These are phyloP conservation scores for Penicillium canariense DNA, from an alignment of 495 filamentous ascomycete genomes.

Conservation along the genomic window DNA sequence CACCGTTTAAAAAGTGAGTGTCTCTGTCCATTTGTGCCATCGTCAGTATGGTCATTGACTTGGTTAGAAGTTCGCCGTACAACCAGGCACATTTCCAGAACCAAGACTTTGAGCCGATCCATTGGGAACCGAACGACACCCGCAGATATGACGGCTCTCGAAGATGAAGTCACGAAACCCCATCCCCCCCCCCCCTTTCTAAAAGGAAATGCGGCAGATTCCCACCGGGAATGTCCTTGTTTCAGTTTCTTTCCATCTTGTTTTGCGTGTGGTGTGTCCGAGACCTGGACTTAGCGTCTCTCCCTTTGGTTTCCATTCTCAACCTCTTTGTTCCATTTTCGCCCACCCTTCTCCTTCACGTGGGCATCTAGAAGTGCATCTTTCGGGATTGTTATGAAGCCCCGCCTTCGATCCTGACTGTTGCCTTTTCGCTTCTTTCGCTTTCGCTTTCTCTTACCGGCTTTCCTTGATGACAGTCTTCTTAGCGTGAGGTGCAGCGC, in stretches of 20 bases:
- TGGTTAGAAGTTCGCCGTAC: constrained; percentile 63
- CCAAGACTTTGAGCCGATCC: constrained; percentile 74
- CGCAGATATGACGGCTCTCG: constrained; percentile 16
- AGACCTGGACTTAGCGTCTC: constrained; percentile 7
- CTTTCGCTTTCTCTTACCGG: neutral
- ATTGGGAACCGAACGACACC: constrained; percentile 41
- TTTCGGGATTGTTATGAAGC: no score
- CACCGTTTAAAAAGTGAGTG: constrained; percentile 47
- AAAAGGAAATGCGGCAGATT: neutral
- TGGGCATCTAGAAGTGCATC: neutral
- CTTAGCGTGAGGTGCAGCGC: constrained; percentile 33
- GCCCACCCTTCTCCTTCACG: neutral
- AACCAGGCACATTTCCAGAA: constrained; percentile 84
- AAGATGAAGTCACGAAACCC: constrained; percentile 21
- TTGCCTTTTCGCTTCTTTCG: neutral
- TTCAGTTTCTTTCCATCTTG: neutral
- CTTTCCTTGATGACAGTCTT: constrained; percentile 20
- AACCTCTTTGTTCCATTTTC: neutral
- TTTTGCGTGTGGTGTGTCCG: neutral
- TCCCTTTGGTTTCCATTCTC: neutral
- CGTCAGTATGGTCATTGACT: constrained; percentile 46
- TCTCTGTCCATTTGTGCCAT: neutral
- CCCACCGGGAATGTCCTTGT: neutral
- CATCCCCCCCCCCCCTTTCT: no score
- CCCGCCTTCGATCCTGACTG: neutral